Percentiles rank a stretch among this genome's conserved stretches.
Evolutionary conservation across 2,329 filamentous ascomycete genomes (phyloP).

Genomic region (Exophiala mesophila): DNA sequence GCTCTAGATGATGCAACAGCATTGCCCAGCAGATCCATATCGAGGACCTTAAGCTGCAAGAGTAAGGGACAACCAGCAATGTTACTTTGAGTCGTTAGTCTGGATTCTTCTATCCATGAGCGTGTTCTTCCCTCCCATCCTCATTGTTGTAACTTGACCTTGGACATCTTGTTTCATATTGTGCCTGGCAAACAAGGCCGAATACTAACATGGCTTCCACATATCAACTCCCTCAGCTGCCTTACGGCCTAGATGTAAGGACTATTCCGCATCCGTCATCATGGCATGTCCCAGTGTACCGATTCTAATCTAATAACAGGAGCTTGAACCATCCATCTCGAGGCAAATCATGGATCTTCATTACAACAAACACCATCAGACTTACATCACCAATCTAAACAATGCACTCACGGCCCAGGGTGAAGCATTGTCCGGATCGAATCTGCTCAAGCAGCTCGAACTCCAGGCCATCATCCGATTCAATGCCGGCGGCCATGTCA

Average conservation of each 20-base stretch:
- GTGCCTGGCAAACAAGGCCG: no score
- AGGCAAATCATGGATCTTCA: constrained; percentile 95
- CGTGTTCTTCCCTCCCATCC: no score
- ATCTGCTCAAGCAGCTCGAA: constrained; percentile 54
- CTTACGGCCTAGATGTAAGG: constrained; percentile 9
- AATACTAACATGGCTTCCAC: constrained; percentile 1
- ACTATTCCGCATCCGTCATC: neutral
- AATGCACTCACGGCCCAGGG: constrained; percentile 66
- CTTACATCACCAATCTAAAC: constrained; percentile 88
- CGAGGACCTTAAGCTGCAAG: no score
- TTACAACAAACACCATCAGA: constrained; percentile 90
- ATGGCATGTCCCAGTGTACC: neutral
- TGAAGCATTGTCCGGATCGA: constrained; percentile 50
- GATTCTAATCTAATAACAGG: constrained; percentile 6
- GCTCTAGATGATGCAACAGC: no score
- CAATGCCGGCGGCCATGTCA: constrained; percentile 60
- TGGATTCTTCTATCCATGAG: no score
- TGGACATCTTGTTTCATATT: no score
- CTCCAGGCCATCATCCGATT: constrained; percentile 60
- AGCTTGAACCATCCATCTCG: constrained; percentile 50
- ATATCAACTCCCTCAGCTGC: constrained; percentile 6
- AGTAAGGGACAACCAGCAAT: no score
- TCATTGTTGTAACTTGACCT: no score
- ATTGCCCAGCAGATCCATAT: no score
- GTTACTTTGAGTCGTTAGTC: no score